A percentile compares a stretch with the other conserved stretches of the same genome.
phyloP scores from a whole-genome alignment of 768 basidiomycete genomes.

The Postia placenta region DNA sequence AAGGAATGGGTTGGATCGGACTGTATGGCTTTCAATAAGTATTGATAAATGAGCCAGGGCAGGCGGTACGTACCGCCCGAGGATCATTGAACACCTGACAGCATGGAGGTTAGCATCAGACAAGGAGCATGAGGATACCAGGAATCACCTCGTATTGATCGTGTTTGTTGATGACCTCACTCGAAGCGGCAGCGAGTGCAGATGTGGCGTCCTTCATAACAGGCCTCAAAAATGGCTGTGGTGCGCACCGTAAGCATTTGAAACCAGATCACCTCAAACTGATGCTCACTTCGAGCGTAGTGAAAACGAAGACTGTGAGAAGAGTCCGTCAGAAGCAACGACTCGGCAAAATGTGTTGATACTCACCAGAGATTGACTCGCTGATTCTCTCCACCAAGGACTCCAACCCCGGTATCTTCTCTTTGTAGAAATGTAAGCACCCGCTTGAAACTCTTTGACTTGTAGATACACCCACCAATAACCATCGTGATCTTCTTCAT shows the following conservation, averaged over 20 bases:
- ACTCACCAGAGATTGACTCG: slow-evolving; percentile 60
- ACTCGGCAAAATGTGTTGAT: too few species aligned
- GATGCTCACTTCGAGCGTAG: slow-evolving; percentile 61
- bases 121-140: not conserved
- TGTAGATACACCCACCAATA: slow-evolving; percentile 42
- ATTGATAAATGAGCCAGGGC: not conserved
- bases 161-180: slow-evolving; percentile 70
- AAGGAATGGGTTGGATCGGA: slow-evolving; percentile 88
- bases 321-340: too few species aligned
- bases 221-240: slow-evolving; percentile 77
- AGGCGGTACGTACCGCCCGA: slow-evolving; percentile 44
- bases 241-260: not conserved
- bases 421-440: slow-evolving; percentile 24
- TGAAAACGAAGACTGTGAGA: slow-evolving; percentile 70
- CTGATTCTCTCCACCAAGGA: slow-evolving; percentile 72
- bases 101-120: not conserved
- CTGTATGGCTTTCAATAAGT: slow-evolving; percentile 25
- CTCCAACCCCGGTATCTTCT: slow-evolving; percentile 79
- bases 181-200: slow-evolving; percentile 56
- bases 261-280: not conserved
- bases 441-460: not conserved
- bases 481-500: slow-evolving; percentile 75
- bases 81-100: slow-evolving; percentile 72
- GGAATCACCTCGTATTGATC: slow-evolving; percentile 69
- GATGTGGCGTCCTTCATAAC: slow-evolving; percentile 64